A percentile compares a stretch with the other conserved stretches of the same genome.
These are phyloP conservation scores for Stemphylium beticola DNA, from an alignment of 2,329 filamentous ascomycete species.

Conservation along the genomic window DNA sequence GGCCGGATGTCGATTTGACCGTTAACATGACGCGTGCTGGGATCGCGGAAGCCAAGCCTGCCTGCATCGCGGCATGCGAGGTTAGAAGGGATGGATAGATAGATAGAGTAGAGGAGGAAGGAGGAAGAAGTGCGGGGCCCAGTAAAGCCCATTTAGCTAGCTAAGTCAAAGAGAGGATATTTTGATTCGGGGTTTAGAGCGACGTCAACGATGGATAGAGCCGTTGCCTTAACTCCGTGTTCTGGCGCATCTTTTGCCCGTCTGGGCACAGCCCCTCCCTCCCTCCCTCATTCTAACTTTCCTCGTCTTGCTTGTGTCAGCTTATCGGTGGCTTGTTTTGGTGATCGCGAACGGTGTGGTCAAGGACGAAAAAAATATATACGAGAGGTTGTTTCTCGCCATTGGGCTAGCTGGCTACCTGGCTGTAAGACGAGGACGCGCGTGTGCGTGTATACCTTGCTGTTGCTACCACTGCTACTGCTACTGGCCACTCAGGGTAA, in stretches of 20 bases:
- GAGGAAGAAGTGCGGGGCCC: background rate
- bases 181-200: background rate
- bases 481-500: background rate
- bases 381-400: background rate
- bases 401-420: background rate
- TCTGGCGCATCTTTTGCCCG: background rate
- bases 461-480: background rate
- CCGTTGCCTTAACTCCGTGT: background rate
- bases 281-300: too few relatives aligned
- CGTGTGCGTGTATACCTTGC: background rate
- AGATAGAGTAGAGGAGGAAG: too few relatives aligned
- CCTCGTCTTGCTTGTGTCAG: too few relatives aligned
- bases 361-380: background rate
- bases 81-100: too few relatives aligned
- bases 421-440: background rate
- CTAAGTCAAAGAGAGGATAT: background rate
- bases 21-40: conserved; percentile 1
- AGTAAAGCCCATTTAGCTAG: too few relatives aligned
- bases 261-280: too few relatives aligned
- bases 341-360: background rate
- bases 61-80: too few relatives aligned
- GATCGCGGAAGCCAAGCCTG: background rate
- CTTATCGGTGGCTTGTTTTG: too few relatives aligned
- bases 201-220: background rate
- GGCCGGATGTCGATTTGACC: conserved; percentile 2